Evolutionary conservation across 2,329 filamentous ascomycete species (phyloP).

Genomic region (Sporothrix curviconia): DNA sequence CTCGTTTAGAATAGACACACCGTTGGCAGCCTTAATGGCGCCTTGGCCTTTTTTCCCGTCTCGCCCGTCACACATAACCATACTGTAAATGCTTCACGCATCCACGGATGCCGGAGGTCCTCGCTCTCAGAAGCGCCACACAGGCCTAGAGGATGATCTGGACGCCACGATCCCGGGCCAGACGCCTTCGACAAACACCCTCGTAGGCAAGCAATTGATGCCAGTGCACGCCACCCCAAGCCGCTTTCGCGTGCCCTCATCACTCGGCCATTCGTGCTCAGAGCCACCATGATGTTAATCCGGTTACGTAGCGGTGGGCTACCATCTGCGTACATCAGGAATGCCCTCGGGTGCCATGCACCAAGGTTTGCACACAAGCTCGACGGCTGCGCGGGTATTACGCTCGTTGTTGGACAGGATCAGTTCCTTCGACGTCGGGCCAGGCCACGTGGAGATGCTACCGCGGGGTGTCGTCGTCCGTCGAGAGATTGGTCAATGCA

Average conservation of each 20-base stretch:
- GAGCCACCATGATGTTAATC: conserved; percentile 75
- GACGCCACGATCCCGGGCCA: conserved; percentile 65
- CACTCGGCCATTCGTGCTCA: conserved; percentile 83
- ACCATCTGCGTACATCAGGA: conserved; percentile 61
- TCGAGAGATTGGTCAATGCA: conserved; percentile 87
- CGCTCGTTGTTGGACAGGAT: conserved; percentile 68
- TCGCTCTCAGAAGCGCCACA: conserved; percentile 72
- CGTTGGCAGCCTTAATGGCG: conserved; percentile 55
- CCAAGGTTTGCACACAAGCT: conserved; percentile 89
- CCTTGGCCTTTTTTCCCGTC: conserved; percentile 54
- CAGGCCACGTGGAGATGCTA: conserved; percentile 71
- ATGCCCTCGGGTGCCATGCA: conserved; percentile 62
- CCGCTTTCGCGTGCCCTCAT: conserved; percentile 69
- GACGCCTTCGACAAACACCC: conserved; percentile 62
- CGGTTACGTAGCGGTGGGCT: conserved; percentile 60
- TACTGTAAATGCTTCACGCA: conserved; percentile 68
- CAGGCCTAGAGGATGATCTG: conserved; percentile 71
- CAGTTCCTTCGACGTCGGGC: conserved; percentile 72
- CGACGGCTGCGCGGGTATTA: conserved; percentile 75
- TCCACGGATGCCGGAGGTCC: conserved; percentile 63
- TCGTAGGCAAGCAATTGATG: conserved; percentile 77
- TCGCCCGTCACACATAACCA: conserved; percentile 62
- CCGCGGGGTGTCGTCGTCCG: conserved; percentile 59
- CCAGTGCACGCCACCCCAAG: conserved; percentile 83
- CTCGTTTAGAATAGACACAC: conserved; percentile 61